A percentile compares a stretch with the other conserved stretches of the same genome.
These are phyloP conservation scores for Aspergillus sp. DNA, from an alignment of 2,329 filamentous ascomycete species.

Conservation along the genomic window DNA sequence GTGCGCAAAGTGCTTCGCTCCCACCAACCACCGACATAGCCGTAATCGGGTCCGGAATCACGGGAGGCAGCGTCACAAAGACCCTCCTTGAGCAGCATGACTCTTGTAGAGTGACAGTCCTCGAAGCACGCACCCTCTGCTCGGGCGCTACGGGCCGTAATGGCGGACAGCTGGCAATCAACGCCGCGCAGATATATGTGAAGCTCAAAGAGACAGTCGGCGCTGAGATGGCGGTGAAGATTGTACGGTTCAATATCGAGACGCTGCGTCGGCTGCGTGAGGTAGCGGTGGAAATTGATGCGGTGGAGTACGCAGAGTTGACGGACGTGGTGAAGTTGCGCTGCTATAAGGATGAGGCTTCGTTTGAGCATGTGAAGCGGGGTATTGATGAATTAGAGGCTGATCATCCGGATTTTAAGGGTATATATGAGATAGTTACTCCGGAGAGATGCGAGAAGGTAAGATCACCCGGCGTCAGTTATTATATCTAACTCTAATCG, in stretches of 20 bases:
- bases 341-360: no score
- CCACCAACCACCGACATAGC: conserved; percentile 10
- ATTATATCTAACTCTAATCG: background rate
- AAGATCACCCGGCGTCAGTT: no score
- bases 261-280: conserved; percentile 24
- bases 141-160: conserved; percentile 36
- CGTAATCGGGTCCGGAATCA: conserved; percentile 34
- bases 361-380: no score
- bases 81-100: conserved; percentile 17
- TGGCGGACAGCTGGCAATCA: conserved; percentile 30
- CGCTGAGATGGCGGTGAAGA: conserved; percentile 19
- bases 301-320: conserved; percentile 25
- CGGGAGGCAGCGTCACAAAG: conserved; percentile 25
- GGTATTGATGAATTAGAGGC: no score
- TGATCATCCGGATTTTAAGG: no score
- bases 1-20: no score
- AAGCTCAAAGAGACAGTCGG: conserved; percentile 12
- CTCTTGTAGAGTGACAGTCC: conserved; percentile 22
- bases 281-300: conserved; percentile 27
- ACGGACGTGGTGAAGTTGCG: conserved; percentile 22
- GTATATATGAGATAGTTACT: rapidly evolving
- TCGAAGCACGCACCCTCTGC: conserved; percentile 33
- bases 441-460: no score
- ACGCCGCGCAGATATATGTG: conserved; percentile 27
- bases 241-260: conserved; percentile 23